Percentiles rank a stretch among this genome's conserved stretches.
Conservation (phyloP, 805 yeast genomes). For the Sugiyamaella mastotermitis region DNA sequence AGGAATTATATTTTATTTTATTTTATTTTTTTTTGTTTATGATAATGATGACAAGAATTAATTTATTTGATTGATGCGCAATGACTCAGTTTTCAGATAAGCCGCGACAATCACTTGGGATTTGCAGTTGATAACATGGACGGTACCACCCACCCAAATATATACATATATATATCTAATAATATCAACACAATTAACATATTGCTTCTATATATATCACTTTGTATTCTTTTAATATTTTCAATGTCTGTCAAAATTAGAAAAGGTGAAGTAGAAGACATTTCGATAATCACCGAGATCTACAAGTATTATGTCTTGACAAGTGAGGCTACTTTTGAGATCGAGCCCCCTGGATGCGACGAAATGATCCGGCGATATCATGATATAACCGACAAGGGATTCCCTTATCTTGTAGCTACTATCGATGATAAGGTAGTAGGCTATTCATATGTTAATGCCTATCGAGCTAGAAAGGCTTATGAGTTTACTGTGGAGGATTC, state of each 20-base stretch:
- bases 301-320: constrained; percentile 3
- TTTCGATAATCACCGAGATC: constrained; percentile 2
- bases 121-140: too few relatives aligned
- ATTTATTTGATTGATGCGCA: too few relatives aligned
- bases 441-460: constrained; percentile 5
- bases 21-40: too few relatives aligned
- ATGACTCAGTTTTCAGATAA: too few relatives aligned
- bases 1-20: not conserved
- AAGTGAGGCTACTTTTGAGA: constrained; percentile 7
- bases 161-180: too few relatives aligned
- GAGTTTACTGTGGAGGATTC: constrained; percentile 3
- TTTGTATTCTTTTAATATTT: too few relatives aligned
- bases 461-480: constrained; percentile 6
- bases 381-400: not conserved
- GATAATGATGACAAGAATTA: too few relatives aligned
- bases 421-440: constrained; percentile 5
- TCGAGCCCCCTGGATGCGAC: not conserved
- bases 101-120: too few relatives aligned
- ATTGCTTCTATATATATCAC: too few relatives aligned
- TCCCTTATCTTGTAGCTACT: constrained; percentile 7
- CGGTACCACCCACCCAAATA: too few relatives aligned
- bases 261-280: not conserved
- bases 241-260: too few relatives aligned
- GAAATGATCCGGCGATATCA: constrained; percentile 1
- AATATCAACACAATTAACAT: too few relatives aligned